Conservation (phyloP, 768 basidiomycete species). For the Lactarius indigo region DNA sequence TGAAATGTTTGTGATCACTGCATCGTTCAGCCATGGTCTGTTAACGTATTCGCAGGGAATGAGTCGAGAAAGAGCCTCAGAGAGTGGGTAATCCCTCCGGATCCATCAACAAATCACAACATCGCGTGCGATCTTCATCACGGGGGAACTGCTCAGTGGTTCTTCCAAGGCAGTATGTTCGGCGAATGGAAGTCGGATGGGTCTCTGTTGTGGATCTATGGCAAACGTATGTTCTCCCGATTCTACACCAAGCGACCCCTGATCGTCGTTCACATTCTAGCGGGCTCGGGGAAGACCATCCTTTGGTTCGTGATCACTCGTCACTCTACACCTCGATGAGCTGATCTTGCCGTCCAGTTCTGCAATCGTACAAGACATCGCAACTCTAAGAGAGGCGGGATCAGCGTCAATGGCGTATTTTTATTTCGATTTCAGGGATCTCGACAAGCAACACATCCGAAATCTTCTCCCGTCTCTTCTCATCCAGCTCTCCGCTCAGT, state of each 20-base stretch:
- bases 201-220: background rate
- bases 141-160: background rate
- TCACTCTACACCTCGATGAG: background rate
- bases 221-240: background rate
- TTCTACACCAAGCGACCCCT: background rate
- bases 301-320: no score
- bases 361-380: background rate
- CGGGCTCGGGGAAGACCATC: no score
- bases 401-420: background rate
- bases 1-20: background rate
- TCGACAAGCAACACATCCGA: background rate
- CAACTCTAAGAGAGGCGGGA: background rate
- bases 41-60: background rate
- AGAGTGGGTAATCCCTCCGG: background rate
- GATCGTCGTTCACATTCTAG: background rate
- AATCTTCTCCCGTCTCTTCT: background rate
- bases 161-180: background rate
- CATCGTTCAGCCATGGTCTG: background rate
- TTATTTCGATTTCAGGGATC: background rate
- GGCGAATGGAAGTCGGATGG: background rate
- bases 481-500: background rate
- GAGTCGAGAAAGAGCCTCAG: background rate
- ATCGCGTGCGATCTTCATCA: background rate
- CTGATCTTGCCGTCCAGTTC: background rate
- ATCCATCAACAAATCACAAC: background rate